Base-by-base conservation (phyloP, 2,329 filamentous ascomycete genomes). In the Fusarium udum region DNA sequence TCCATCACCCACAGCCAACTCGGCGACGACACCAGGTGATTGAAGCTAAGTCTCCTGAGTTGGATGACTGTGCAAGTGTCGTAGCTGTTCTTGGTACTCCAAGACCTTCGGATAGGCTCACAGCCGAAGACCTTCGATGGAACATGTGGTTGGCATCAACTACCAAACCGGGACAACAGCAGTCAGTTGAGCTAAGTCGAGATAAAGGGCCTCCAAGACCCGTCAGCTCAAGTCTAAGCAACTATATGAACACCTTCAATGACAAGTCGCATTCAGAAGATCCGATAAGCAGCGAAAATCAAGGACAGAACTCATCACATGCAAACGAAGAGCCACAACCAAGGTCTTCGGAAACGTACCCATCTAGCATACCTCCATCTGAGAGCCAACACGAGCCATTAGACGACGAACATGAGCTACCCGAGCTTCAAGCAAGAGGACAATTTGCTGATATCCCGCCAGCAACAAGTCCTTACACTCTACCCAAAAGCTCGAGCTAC, bases 1-100 rank as follows among this genome's bases (percentile, higher is more conserved):
- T 79, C n/a, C 65, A 79, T 32, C 78, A 81, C 20, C 79, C 80
- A 36, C 77, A 72, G 31, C 79, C 79, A 15, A 61, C 65, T 15
- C 65, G 74, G 36, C 62, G 59, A 42, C 60, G 36, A n/a, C 58
- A 61, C 16, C 28, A 36, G 4, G 34, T 75, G n/a, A 49, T 77
- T 28, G 60, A 67, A 36, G 46, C 66, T 22, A 42, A 52, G 13
- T 74, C 75, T 26, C 70, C 75, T 18, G 61, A 61, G 13, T 15
- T 43, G 6, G 49, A 75, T 22, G 70, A 72, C 12, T 37, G 57
- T 36, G 43, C 51, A 16, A 79, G 77, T 43, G 58, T 42, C 3
- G 36, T 58, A 34, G 74, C 63, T n/a, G 66, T 72, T 26, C 43
- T 68, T 32, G 77, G 75, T 8, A 39, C 39, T 13, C 26, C 60